Percentiles rank a stretch among this genome's conserved stretches.
phyloP scores from a whole-genome alignment of 208 protist genomes.

The Leishmania braziliensis region DNA sequence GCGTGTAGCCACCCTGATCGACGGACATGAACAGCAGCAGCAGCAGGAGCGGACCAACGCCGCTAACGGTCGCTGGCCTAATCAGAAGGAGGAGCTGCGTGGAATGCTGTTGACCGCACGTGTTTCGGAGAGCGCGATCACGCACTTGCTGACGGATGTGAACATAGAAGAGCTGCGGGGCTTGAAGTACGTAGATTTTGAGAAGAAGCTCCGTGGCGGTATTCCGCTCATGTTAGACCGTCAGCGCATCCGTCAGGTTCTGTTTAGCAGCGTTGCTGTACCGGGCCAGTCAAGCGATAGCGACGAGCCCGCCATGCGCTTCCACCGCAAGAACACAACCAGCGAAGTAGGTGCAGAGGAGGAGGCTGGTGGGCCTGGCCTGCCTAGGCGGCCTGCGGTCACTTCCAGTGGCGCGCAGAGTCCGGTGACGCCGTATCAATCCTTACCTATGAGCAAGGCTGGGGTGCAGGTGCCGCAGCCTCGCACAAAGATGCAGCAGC shows the following conservation, averaged over 20 bases:
- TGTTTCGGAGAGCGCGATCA: constrained; percentile 29
- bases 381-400: constrained; percentile 8
- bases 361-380: not conserved
- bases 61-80: constrained; percentile 18
- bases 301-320: not conserved
- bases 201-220: constrained; percentile 23
- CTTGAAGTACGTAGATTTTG: constrained; percentile 31
- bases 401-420: constrained; percentile 14
- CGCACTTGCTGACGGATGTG: constrained; percentile 17
- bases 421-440: constrained; percentile 19
- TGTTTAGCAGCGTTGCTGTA: constrained; percentile 1
- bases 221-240: constrained; percentile 29
- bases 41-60: constrained; percentile 4
- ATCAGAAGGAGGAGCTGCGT: constrained; percentile 39
- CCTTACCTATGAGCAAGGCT: constrained; percentile 27
- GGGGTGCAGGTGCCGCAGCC: constrained; percentile 66
- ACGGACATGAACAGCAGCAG: constrained; percentile 6
- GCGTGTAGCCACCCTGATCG: constrained; percentile 1
- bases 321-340: not conserved
- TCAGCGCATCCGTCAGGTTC: constrained; percentile 30
- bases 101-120: constrained; percentile 22
- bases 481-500: constrained; percentile 59
- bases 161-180: constrained; percentile 30
- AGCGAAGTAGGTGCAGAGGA: not conserved
- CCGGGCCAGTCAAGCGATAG: constrained; percentile 2